Evolutionary conservation across 1,284 basidiomycete species (phyloP), one percentile per base, ranked within the genome.

Genomic region (Boletus sp.): DNA sequence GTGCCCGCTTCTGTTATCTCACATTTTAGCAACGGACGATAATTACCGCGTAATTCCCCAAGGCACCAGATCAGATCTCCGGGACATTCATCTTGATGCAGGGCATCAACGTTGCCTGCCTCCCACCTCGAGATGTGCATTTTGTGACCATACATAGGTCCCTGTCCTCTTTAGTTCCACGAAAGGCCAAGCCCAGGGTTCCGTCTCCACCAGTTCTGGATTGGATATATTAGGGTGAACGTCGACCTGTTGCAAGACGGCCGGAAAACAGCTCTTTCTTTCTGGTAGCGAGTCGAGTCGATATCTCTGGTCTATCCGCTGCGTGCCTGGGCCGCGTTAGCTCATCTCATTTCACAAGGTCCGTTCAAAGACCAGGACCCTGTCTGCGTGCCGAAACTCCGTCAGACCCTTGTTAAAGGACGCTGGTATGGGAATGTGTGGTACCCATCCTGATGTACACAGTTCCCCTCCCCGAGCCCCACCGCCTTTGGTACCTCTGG

Each of bases 381-480:
- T 49, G 23, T 25, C 16, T 29, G 34, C 23, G 39, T 19, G 41
- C 12, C 36, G 19, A 41, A 47, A 14, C 27, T 26, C 42, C 46
- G n/a, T n/a, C n/a, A n/a, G n/a, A n/a, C n/a, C 37, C 49, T 29
- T 19, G 37, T 50, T 63, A 63, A 59, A 55, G 26, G 41, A 19
- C 17, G 43, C 44, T 32, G 8, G 29, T 25, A 32, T 30, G 42
- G 23, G 35, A 49, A n/a, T n/a, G 16, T 34, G 13, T 42, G 16
- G 16, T 41, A 12, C 5, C 13, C 13, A 12, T 26, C 19, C 38
- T 16, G 19, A 46, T 45, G 46, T 26, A 7, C 41, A 45, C 42
- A 0, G n/a, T n/a, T n/a, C n/a, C n/a, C n/a, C n/a, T 39, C 33
- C 36, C 16, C 14, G 17, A 14, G 19, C 39, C 22, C 16, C 20